These are phyloP conservation scores for Capronia coronata DNA, from an alignment of 2,329 filamentous ascomycete genomes.

Conservation along the genomic window DNA sequence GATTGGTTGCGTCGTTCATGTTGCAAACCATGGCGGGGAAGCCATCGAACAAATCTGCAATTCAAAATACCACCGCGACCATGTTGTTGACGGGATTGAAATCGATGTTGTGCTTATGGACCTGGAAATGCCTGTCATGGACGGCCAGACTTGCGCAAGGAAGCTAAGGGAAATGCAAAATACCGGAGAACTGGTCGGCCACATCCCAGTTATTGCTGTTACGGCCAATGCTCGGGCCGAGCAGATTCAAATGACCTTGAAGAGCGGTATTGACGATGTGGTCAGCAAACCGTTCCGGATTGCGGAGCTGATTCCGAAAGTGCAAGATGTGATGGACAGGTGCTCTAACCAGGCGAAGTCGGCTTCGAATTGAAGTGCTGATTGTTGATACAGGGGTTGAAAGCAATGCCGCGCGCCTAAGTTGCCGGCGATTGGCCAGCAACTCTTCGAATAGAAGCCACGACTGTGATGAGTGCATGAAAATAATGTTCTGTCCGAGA, in stretches of 20 bases:
- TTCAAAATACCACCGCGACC: constrained; percentile 59
- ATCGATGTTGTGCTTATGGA: constrained; percentile 70
- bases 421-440: too few relatives aligned
- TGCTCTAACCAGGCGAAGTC: constrained; percentile 4
- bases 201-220: constrained; percentile 35
- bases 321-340: constrained; percentile 47
- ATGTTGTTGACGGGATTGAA: constrained; percentile 12
- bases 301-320: constrained; percentile 61
- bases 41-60: constrained; percentile 54
- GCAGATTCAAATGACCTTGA: constrained; percentile 64
- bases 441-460: too few relatives aligned
- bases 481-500: too few relatives aligned
- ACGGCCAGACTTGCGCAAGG: constrained; percentile 66
- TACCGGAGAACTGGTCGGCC: constrained; percentile 39
- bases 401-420: too few relatives aligned
- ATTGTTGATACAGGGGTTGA: too few relatives aligned
- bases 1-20: constrained; percentile 33
- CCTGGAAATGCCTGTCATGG: constrained; percentile 78
- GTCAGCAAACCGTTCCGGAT: constrained; percentile 77
- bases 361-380: too few relatives aligned
- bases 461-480: too few relatives aligned
- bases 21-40: constrained; percentile 38
- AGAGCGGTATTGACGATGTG: constrained; percentile 69
- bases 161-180: constrained; percentile 63
- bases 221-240: constrained; percentile 71